Conservation (phyloP, 2,329 filamentous ascomycete genomes). For the Fusarium nygamai region DNA sequence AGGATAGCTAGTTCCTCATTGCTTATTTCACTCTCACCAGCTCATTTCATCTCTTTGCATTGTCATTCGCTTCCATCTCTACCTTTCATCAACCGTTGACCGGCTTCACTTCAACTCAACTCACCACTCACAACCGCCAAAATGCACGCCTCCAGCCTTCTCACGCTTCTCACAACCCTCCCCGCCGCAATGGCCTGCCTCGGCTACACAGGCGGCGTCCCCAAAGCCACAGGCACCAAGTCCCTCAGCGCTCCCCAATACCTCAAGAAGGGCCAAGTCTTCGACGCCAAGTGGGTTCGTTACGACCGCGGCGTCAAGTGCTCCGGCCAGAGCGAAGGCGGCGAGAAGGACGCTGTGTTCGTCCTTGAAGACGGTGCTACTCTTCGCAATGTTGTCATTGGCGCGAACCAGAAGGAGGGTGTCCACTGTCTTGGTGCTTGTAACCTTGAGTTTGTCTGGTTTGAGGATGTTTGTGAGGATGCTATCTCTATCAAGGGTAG, state of each 20-base stretch:
- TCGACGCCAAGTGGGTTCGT: slow-evolving; percentile 47
- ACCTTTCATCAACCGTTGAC: neutral
- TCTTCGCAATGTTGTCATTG: slow-evolving; percentile 58
- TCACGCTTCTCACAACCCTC: slow-evolving; percentile 32
- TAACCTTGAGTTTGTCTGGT: slow-evolving; percentile 60
- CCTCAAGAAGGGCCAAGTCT: slow-evolving; percentile 41
- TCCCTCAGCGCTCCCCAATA: slow-evolving; percentile 45
- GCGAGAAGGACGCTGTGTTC: slow-evolving; percentile 52
- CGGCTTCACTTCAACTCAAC: neutral
- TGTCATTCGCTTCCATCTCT: neutral
- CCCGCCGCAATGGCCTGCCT: slow-evolving; percentile 47
- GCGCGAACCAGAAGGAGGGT: slow-evolving; percentile 56
- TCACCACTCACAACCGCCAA: neutral
- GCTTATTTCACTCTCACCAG: fast-evolving
- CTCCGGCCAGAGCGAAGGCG: slow-evolving; percentile 55
- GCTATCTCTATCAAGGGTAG: slow-evolving; percentile 37
- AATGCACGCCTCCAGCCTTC: slow-evolving; percentile 19
- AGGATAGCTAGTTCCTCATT: too few relatives aligned
- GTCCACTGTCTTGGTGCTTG: slow-evolving; percentile 57
- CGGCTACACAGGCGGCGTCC: slow-evolving; percentile 45
- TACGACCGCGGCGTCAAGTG: slow-evolving; percentile 56
- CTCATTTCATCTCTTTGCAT: neutral
- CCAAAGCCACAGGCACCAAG: slow-evolving; percentile 43
- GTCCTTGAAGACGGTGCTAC: slow-evolving; percentile 54
- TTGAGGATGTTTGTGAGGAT: slow-evolving; percentile 57